Percentiles rank a stretch among this genome's conserved stretches.
Conservation (phyloP, 306 rosid genomes). For the Dryas alaskensis region DNA sequence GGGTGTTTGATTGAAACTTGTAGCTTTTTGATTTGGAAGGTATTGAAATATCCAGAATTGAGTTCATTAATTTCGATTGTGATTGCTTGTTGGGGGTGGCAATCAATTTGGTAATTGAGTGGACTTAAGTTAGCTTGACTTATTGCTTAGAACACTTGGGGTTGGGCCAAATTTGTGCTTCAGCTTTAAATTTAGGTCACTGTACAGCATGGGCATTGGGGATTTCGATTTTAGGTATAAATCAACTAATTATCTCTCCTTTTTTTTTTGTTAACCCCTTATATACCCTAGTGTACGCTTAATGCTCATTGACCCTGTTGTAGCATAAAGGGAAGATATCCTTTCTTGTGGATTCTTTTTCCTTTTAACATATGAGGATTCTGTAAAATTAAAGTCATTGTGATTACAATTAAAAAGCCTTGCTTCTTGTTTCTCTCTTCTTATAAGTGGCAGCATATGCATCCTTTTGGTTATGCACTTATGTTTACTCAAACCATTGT, state of each 20-base stretch:
- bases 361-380: neutral
- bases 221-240: no score
- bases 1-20: neutral
- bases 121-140: slow-evolving; percentile 5
- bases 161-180: neutral
- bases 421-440: neutral
- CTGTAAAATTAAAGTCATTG: neutral
- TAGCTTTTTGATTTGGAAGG: slow-evolving; percentile 6
- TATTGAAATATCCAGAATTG: neutral
- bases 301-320: neutral
- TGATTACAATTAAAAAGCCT: neutral
- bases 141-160: slow-evolving; percentile 4
- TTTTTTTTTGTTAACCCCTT: neutral
- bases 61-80: slow-evolving; percentile 1
- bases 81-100: neutral
- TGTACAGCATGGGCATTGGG: neutral
- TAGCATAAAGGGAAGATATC: neutral
- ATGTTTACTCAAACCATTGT: neutral
- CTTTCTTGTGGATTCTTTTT: neutral
- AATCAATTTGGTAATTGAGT: slow-evolving; percentile 11
- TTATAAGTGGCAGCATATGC: slow-evolving; percentile 1
- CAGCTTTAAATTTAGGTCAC: neutral
- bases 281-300: neutral
- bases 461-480: neutral
- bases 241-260: no score